These are phyloP conservation scores for Hypsizygus ulmarius DNA, from an alignment of 1,284 basidiomycete genomes.

Conservation along the genomic window DNA sequence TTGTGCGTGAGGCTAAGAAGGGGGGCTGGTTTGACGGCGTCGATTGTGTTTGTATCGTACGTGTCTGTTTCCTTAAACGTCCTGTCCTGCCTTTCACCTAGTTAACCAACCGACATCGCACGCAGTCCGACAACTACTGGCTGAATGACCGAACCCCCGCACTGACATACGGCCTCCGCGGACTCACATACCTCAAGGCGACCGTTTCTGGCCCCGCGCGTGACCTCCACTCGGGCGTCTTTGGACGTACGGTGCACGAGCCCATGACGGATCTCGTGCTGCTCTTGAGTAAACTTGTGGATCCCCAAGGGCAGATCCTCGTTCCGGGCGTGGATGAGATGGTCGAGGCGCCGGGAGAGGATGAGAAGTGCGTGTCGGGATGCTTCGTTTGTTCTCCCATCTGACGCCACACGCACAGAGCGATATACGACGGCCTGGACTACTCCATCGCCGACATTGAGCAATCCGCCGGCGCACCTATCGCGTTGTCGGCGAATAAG, in stretches of 20 bases:
- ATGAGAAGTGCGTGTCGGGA: slow-evolving; percentile 83
- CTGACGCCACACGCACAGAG: too few species aligned
- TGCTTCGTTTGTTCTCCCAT: too few species aligned
- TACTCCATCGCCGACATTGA: slow-evolving; percentile 79
- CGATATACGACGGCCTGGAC: slow-evolving; percentile 74
- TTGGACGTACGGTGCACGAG: slow-evolving; percentile 87
- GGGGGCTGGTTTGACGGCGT: slow-evolving; percentile 86
- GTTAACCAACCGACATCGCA: too few species aligned
- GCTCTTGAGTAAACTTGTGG: slow-evolving; percentile 87
- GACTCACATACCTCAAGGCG: slow-evolving; percentile 88
- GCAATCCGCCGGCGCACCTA: slow-evolving; percentile 72
- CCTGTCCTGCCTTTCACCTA: too few species aligned
- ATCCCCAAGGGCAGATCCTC: slow-evolving; percentile 80
- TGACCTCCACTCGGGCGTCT: slow-evolving; percentile 92
- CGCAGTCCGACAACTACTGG: slow-evolving; percentile 86
- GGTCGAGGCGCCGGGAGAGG: slow-evolving; percentile 72
- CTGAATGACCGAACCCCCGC: slow-evolving; percentile 76
- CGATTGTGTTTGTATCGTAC: slow-evolving; percentile 93
- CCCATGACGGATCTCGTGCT: slow-evolving; percentile 81
- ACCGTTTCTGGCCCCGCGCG: slow-evolving; percentile 81
- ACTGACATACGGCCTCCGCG: slow-evolving; percentile 80
- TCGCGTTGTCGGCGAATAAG: slow-evolving; percentile 81
- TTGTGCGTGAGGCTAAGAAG: slow-evolving; percentile 72
- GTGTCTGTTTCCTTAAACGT: too few species aligned
- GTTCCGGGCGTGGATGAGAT: slow-evolving; percentile 91